These are phyloP conservation scores for Boletellus emodensis DNA, from an alignment of 768 basidiomycete genomes.

Conservation along the genomic window DNA sequence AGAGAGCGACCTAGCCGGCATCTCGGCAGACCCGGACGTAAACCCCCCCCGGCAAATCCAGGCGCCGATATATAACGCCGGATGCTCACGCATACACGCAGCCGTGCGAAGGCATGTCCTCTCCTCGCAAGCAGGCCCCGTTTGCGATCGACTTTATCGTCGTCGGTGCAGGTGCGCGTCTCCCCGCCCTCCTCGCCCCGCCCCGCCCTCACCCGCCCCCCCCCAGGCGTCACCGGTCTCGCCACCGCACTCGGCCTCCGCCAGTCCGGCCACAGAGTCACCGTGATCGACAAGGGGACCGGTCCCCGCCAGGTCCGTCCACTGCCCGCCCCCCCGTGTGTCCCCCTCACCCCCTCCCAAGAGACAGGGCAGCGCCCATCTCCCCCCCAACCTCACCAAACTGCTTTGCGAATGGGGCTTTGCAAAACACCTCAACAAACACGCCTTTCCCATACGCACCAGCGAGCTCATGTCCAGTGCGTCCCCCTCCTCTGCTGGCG, in stretches of 20 bases:
- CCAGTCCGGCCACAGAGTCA: conserved; percentile 56
- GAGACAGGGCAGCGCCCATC: conserved; percentile 40
- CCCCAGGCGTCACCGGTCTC: conserved; percentile 47
- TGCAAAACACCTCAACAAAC: conserved; percentile 38
- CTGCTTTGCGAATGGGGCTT: conserved; percentile 57
- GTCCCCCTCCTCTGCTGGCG: not conserved
- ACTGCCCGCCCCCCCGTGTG: not conserved
- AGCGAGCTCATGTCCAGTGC: conserved; percentile 24
- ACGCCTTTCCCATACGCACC: conserved; percentile 28
- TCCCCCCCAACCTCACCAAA: conserved; percentile 59
- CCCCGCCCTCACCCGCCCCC: not conserved
- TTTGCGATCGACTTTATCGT: conserved; percentile 31
- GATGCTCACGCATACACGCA: no score
- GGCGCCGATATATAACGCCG: no score
- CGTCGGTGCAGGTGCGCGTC: conserved; percentile 27
- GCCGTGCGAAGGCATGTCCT: conserved; percentile 11
- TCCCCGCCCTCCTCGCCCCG: not conserved
- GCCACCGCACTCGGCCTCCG: conserved; percentile 55
- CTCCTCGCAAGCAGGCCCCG: conserved; percentile 13
- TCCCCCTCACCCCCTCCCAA: conserved; percentile 12
- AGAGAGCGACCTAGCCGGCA: no score
- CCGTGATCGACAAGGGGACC: conserved; percentile 49
- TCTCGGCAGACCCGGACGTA: no score
- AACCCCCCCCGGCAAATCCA: no score
- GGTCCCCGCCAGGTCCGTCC: conserved; percentile 40